phyloP scores from a whole-genome alignment of 1,284 basidiomycete genomes.

The Pseudozyma sp. region DNA sequence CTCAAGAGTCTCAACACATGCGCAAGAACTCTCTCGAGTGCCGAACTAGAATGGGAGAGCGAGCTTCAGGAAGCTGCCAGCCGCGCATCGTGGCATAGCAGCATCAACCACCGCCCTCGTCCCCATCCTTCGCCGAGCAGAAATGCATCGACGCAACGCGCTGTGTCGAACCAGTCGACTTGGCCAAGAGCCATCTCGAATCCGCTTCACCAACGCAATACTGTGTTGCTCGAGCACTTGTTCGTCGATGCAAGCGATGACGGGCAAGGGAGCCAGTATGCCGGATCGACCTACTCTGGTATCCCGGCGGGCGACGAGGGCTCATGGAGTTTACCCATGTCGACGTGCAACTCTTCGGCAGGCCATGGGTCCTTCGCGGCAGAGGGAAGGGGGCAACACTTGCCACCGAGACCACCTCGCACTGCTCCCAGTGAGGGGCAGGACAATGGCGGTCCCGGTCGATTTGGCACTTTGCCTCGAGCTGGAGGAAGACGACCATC shows the following conservation, averaged over 20 bases:
- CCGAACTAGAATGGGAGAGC: slow-evolving; percentile 30
- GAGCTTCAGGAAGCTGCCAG: slow-evolving; percentile 23
- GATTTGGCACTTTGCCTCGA: slow-evolving; percentile 16
- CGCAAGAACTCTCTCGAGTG: neutral
- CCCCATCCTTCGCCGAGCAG: neutral
- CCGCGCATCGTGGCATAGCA: slow-evolving; percentile 37
- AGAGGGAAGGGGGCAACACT: too few relatives aligned
- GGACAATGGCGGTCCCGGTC: neutral
- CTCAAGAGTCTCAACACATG: too few relatives aligned
- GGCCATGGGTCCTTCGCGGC: too few relatives aligned
- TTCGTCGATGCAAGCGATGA: slow-evolving; percentile 31
- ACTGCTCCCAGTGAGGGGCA: neutral
- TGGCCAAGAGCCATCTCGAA: slow-evolving; percentile 24
- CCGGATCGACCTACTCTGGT: slow-evolving; percentile 3
- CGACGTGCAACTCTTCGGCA: neutral
- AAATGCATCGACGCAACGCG: too few relatives aligned
- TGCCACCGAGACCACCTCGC: neutral
- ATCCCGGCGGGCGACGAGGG: neutral
- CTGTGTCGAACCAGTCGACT: slow-evolving; percentile 15
- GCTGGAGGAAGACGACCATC: slow-evolving; percentile 13
- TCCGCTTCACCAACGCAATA: slow-evolving; percentile 4
- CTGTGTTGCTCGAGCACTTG: slow-evolving; percentile 36
- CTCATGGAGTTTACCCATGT: slow-evolving; percentile 4
- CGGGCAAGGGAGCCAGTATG: slow-evolving; percentile 1
- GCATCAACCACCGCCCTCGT: slow-evolving; percentile 37